A percentile compares a stretch with the other conserved stretches of the same genome.
These are phyloP conservation scores for Camellia japonica DNA, from an alignment of 148 eudicot genomes.

Conservation along the genomic window DNA sequence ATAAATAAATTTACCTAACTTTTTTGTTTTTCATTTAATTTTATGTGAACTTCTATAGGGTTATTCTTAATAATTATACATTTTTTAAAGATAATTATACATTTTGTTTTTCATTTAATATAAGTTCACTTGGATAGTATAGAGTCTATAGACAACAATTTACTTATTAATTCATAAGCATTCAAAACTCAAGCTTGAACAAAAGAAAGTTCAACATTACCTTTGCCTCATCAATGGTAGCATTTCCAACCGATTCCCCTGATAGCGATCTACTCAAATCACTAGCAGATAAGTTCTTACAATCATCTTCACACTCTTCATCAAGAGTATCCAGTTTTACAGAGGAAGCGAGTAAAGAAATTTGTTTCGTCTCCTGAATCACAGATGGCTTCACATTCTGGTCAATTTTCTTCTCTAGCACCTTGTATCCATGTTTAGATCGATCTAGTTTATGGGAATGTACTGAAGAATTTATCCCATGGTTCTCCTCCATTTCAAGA, in stretches of 20 bases:
- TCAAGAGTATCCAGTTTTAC: slow-evolving; percentile 56
- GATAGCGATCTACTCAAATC: slow-evolving; percentile 45
- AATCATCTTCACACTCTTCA: slow-evolving; percentile 64
- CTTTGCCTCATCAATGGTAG: slow-evolving; percentile 28
- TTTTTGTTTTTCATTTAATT: no score
- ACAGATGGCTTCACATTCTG: slow-evolving; percentile 46
- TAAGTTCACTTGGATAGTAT: background rate
- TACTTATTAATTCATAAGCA: background rate
- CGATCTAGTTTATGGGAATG: slow-evolving; percentile 33
- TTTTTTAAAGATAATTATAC: no score
- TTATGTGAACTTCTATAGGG: no score
- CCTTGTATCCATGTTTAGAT: slow-evolving; percentile 47
- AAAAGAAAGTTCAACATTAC: slow-evolving; percentile 25
- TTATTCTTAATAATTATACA: no score
- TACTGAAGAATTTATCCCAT: slow-evolving; percentile 35
- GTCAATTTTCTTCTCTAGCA: slow-evolving; percentile 52
- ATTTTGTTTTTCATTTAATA: no score
- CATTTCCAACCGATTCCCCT: slow-evolving; percentile 42
- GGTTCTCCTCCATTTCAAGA: slow-evolving; percentile 50
- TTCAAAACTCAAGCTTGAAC: background rate
- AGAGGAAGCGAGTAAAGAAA: slow-evolving; percentile 17
- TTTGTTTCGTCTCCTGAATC: slow-evolving; percentile 42
- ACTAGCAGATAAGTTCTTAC: slow-evolving; percentile 31
- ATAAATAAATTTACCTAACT: no score
- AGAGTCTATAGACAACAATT: background rate